Base-by-base conservation (phyloP, 1,139 yeast genomes). In the Candida glucosophila region DNA sequence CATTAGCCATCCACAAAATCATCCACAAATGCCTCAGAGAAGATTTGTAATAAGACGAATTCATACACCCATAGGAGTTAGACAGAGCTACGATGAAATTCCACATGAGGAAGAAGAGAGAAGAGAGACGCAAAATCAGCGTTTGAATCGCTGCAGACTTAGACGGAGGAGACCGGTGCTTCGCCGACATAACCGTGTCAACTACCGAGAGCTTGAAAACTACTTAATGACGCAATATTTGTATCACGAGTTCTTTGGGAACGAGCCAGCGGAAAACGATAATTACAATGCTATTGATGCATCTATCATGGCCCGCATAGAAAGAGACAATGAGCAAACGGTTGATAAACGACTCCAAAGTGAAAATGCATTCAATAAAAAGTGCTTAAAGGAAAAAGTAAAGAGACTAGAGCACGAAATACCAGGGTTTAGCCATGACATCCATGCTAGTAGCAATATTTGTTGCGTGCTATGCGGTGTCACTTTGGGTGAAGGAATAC, bases 401-500 rank as follows among this genome's bases (percentile, higher is more conserved):
- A 41, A 43, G 14, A 35, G 43, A 9, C 48, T 55, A 2, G 36
- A 40, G 23, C 29, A 32, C 4, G 56, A 52, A 27, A 29, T 32
- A 2, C 25, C 32, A 5, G 59, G 56, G 0, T 62, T 59, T 35
- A 58, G 67, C 4, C 69, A 63, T 24, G 54, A 53, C 21, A 54
- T 70, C 10, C 37, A 49, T 2, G 37, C 52, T 0, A 44, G 37
- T 5, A 36, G 40, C 7, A 36, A 52, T 12, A 51, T 69, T 9
- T 64, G 73, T 2, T 85, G 95, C 52, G 72, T 71, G 22, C 50
- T 79, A 24, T 85, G 95, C 52, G 85, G 82, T 2, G 64, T 73
- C 1, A 66, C 59, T 6, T 54, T 85, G 11, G 92, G 92, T 3
- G 71, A 63, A 27, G 95, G 95, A 0, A 67, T 80, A 3, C 77